Evolutionary conservation across 2,329 filamentous ascomycete species (phyloP), one percentile per base, ranked within the genome.

Genomic region (Penicillium oxalicum): DNA sequence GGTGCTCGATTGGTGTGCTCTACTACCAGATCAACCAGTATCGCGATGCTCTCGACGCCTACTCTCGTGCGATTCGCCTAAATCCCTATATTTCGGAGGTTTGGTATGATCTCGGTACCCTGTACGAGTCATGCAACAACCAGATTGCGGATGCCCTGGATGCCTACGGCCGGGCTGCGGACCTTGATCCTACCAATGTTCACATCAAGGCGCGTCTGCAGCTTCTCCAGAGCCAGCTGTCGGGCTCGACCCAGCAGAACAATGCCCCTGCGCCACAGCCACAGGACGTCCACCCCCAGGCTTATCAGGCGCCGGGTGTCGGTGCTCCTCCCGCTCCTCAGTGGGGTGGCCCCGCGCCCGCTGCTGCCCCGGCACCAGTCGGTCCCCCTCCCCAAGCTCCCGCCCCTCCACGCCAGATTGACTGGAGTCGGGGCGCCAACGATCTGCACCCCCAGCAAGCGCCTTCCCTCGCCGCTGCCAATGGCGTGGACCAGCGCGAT

Each of bases 1-100:
- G 93, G 93, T 97, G 93, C 75, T 97, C 91, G 8, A 98, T 98
- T 66, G 93, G 93, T 68, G 93, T 98, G 12, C 79, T 98, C 51
- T 98, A 98, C 70, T 98, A 97, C 74, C 93, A 97, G 73, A 98
- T 98, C 76, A 98, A 97, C 72, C 93, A 98, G 74, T 98, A 98
- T 73, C 85, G 93, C 50, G 93, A 98, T 75, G 93, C 93, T 3
- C 80, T 98, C 45, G 93, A 98, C 74, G 93, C 93, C 35, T 98
- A 97, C 72, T 96, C 91, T 53, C 87, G 93, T 52, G 93, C 93
- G 40, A 98, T 97, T 62, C 86, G 93, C 48, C 74, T 98, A 61
- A 98, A 97, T 67, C 93, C 93, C 4, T 96, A 95, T 75, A 97
- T 98, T 56, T 96, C 91, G 2, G 93, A 98, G 70, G 93, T 98